Evolutionary conservation across 306 rosid species (phyloP), one percentile per base, ranked within the genome.

Genomic region (Castanea mollissima): DNA sequence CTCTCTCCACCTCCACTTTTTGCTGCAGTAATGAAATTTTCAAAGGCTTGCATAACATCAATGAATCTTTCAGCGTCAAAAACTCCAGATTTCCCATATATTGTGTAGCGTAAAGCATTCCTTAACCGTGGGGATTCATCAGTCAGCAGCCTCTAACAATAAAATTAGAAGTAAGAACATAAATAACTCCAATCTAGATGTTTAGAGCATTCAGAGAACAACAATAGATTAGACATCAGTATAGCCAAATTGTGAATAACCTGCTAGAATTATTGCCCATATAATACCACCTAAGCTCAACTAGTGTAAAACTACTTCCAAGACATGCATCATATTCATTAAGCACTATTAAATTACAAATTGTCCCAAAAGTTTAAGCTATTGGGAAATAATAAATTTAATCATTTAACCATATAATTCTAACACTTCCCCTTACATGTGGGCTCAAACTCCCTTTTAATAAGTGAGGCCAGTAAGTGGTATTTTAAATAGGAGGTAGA

Each of bases 11-110:
- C 99, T 59, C 99, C 98, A 90, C 99, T 95, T 92, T 92, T 95
- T 79, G 99, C 98, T 13, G 99, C 99, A 25, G 98, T 91, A 79
- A 92, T 92, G 84, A 95, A 95, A 88, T 81, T 92, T 76, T 95
- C 99, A 19, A 95, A 95, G 80, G 99, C 98, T 92, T 92, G 99
- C 99, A 95, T 95, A 78, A 95, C 96, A 90, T 92, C 99, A 79
- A 92, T 95, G 88, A 95, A 95, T 87, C 99, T 90, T 84, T 92
- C 99, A 32, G 99, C 99, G 71, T 95, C 88, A 84, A 95, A 95
- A 73, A 92, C 90, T 78, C 99, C 99, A 71, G 96, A 90, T 81
- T 90, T 95, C 74, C 99, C 99, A 81, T 95, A 95, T 74, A 95
- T 95, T 67, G 99, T 95, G 83, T 91, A 95, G 58, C 96, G 96